Evolutionary conservation across 129 eudicot species (phyloP).

Genomic region (Helianthus annuus): HanXRQr2.0-SUNRISE NC_035440.2:2966587-2967086

Average conservation of each 20-base stretch:
- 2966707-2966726: no score
- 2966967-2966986: conserved; percentile 79
- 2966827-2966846: conserved; percentile 41
- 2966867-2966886: conserved; percentile 15
- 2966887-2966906: conserved; percentile 30
- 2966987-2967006: conserved; percentile 57
- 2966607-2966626: no score
- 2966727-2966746: not conserved
- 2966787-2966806: conserved; percentile 39
- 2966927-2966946: conserved; percentile 58
- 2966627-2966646: no score
- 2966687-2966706: no score
- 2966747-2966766: conserved; percentile 2
- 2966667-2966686: no score
- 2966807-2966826: conserved; percentile 45
- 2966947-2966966: conserved; percentile 62
- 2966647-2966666: no score
- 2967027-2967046: conserved; percentile 88
- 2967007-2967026: conserved; percentile 64
- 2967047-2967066: conserved; percentile 72
- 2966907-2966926: conserved; percentile 66
- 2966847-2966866: conserved; percentile 27
- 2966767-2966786: conserved; percentile 16
- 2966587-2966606: no score
- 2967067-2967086: conserved; percentile 73